phyloP scores from a whole-genome alignment of 73 alveolate species.

The Breviolum minutum region DNA sequence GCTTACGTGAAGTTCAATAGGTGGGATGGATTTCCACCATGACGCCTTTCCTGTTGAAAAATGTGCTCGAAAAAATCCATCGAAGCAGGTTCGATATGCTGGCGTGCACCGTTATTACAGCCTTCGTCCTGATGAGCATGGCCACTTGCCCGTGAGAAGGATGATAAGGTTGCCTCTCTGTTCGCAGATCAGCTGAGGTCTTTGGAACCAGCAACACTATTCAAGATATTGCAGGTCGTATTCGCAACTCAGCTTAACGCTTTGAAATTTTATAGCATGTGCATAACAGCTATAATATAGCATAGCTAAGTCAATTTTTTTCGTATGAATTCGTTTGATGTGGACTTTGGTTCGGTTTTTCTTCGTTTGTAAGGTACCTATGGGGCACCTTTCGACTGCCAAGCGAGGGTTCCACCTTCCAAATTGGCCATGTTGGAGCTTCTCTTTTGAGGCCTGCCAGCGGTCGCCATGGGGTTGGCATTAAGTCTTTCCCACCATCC shows the following conservation, averaged over 20 bases:
- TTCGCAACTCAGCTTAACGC: not conserved
- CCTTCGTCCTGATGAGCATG: slow-evolving; percentile 55
- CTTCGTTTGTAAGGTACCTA: slow-evolving; percentile 1
- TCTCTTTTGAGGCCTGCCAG: not conserved
- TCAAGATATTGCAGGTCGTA: not conserved
- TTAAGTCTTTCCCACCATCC: too few species aligned
- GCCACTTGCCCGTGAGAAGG: not conserved
- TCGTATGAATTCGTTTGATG: not conserved
- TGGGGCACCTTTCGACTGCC: slow-evolving; percentile 80
- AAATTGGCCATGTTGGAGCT: slow-evolving; percentile 16
- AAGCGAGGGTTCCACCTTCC: slow-evolving; percentile 6
- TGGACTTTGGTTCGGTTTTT: too few species aligned
- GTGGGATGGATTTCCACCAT: not conserved
- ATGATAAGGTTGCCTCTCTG: not conserved
- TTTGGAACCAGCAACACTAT: slow-evolving; percentile 45
- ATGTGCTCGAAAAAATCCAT: too few species aligned
- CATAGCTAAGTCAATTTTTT: not conserved
- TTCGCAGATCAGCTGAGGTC: not conserved
- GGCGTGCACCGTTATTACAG: slow-evolving; percentile 44
- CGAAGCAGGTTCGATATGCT: slow-evolving; percentile 24
- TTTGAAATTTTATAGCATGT: not conserved
- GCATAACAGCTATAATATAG: not conserved
- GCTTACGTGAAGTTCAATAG: not conserved
- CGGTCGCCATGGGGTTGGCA: too few species aligned
- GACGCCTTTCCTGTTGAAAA: not conserved